A percentile compares a stretch with the other conserved stretches of the same genome.
Conservation (phyloP, 257 asterid species). For the Plantago ovata region DNA sequence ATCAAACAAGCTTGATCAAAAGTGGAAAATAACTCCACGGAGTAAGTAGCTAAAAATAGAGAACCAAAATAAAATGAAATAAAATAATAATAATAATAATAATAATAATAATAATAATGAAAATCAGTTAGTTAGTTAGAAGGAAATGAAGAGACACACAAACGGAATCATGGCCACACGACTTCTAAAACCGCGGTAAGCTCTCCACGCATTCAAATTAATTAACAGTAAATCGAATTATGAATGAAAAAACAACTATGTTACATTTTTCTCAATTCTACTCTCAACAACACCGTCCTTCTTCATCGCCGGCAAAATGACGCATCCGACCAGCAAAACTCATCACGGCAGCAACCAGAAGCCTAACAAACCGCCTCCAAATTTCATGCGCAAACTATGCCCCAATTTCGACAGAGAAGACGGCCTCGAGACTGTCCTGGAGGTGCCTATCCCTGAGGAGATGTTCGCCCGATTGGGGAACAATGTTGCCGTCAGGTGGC, state of each 20-base stretch:
- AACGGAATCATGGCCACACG: conserved; percentile 35
- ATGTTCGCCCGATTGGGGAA: conserved; percentile 70
- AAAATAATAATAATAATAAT: too few relatives aligned
- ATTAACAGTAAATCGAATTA: background rate
- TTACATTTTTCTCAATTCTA: background rate
- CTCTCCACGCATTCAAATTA: conserved; percentile 12
- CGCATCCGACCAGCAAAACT: background rate
- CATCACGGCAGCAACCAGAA: conserved; percentile 16
- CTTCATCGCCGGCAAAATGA: background rate
- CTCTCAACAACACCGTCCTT: background rate
- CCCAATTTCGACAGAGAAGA: conserved; percentile 86
- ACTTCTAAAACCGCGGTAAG: conserved; percentile 29
- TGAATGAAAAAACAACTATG: background rate
- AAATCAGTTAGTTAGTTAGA: background rate
- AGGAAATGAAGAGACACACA: background rate
- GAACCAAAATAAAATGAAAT: too few relatives aligned
- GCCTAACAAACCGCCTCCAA: conserved; percentile 19
- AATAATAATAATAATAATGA: background rate
- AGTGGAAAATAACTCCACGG: too few relatives aligned
- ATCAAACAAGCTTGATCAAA: too few relatives aligned
- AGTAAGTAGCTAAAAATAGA: too few relatives aligned
- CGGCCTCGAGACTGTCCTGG: conserved; percentile 75
- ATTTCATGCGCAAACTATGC: conserved; percentile 70
- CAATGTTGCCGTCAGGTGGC: conserved; percentile 76
- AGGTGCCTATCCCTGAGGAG: conserved; percentile 93